Conservation (phyloP, 805 yeast species). For the Myxozyma neotropica region DNA sequence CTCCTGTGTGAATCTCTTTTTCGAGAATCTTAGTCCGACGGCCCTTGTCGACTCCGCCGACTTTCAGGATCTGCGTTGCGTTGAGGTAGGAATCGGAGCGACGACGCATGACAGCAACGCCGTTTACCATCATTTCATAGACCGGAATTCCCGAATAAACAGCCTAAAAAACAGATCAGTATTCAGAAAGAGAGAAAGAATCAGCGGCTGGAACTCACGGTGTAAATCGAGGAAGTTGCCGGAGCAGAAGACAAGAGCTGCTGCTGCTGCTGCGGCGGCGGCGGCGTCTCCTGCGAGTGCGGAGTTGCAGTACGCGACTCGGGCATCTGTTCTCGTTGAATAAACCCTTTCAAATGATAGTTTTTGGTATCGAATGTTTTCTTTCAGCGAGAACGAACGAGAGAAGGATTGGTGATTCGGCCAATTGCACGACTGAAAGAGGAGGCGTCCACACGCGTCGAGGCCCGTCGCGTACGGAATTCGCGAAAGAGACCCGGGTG, state of each 20-base stretch:
- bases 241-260: neutral
- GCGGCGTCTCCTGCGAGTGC: conserved; percentile 30
- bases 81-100: conserved; percentile 65
- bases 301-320: conserved; percentile 31
- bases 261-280: conserved; percentile 22
- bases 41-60: conserved; percentile 68
- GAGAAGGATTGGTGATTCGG: too few species aligned
- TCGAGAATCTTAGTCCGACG: conserved; percentile 65
- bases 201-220: conserved; percentile 20
- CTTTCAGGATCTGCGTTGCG: conserved; percentile 70
- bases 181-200: neutral
- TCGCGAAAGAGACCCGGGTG: neutral
- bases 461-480: neutral
- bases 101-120: conserved; percentile 68
- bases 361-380: too few species aligned
- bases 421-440: too few species aligned
- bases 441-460: neutral
- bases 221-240: conserved; percentile 20
- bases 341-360: too few species aligned
- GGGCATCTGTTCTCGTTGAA: neutral
- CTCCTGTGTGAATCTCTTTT: conserved; percentile 63
- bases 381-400: too few species aligned
- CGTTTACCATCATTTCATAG: conserved; percentile 61
- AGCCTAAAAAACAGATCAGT: conserved; percentile 41
- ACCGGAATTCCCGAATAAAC: conserved; percentile 65